Conservation (phyloP, 352 stramenopile species). For the Globisporangium polare region DNA sequence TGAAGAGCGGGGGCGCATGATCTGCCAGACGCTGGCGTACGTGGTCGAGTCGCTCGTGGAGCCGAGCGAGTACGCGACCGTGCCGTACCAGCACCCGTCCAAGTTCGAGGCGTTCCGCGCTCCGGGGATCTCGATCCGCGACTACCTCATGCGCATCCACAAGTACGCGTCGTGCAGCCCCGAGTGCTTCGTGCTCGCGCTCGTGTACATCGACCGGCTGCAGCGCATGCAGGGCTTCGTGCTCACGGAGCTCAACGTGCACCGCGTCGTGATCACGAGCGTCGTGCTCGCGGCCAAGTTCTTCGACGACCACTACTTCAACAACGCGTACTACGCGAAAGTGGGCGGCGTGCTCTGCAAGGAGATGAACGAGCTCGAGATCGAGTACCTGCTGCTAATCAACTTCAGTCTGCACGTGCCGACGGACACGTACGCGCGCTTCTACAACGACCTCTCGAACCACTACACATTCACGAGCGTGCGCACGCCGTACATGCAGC, state of each 20-base stretch:
- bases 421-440: slow-evolving; percentile 87
- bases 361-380: slow-evolving; percentile 97
- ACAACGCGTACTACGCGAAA: slow-evolving; percentile 99
- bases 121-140: slow-evolving; percentile 74
- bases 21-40: slow-evolving; percentile 74
- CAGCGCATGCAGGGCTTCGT: slow-evolving; percentile 96
- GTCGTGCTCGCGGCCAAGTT: slow-evolving; percentile 98
- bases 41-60: slow-evolving; percentile 82
- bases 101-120: slow-evolving; percentile 87
- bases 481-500: slow-evolving; percentile 28
- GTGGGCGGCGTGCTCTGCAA: slow-evolving; percentile 89
- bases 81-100: slow-evolving; percentile 56
- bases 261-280: slow-evolving; percentile 97
- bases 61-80: slow-evolving; percentile 45
- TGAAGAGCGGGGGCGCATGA: slow-evolving; percentile 70
- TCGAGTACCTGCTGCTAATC: slow-evolving; percentile 97
- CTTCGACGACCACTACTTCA: slow-evolving; percentile 99
- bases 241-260: slow-evolving; percentile 96
- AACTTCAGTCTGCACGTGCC: slow-evolving; percentile 97
- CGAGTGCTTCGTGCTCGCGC: slow-evolving; percentile 97
- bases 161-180: slow-evolving; percentile 98
- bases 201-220: slow-evolving; percentile 99
- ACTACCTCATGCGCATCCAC: slow-evolving; percentile 91
- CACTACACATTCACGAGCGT: slow-evolving; percentile 77
- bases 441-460: slow-evolving; percentile 89